Evolutionary conservation across 768 basidiomycete genomes (phyloP), one percentile per base, ranked within the genome.

Genomic region (Asterophora parasitica): DNA sequence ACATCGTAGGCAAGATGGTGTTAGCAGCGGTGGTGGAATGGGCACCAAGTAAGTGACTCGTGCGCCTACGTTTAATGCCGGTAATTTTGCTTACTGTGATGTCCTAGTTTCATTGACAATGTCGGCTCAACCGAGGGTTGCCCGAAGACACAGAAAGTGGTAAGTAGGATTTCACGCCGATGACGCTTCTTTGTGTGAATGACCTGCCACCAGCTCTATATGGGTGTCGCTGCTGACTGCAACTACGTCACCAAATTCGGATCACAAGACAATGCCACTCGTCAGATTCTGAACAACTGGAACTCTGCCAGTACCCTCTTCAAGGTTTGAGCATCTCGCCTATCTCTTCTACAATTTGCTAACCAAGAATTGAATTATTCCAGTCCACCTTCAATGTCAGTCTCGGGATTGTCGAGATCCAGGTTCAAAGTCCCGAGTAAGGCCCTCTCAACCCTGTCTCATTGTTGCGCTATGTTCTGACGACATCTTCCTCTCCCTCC

Each of bases 161-260:
- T 82, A 58, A 54, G 79, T 68, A 10, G 15, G 17, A 33, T 8
- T 8, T 16, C 10, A 15, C 1, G 20, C 48, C 41, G 10, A 6
- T 15, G 16, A 17, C 13, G 43, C 28, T 10, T 33, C 40, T 28
- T 51, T 41, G 49, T 43, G 42, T n/a, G 39, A 28, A 42, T 28
- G 23, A 23, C 23, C 23, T 23, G 23, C 19, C 33, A 31, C 13
- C 40, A 81, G 78, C 56, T 80, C 19, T 91, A 85, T 62, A 83
- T 92, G 81, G 92, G 92, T 19, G 85, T 92, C 46, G 91, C 91
- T 0, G 85, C 90, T 4, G 92, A 93, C 62, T 93, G 92, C 66
- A 78, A 76, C 52, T 93, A 92, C 60, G 80, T 83, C 9, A 56
- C 66, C 26, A 73, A 73, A 50, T 88, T 88, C 57, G 83, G 80